These are phyloP conservation scores for Podospora pseudocomata DNA, from an alignment of 495 filamentous ascomycete species.

Conservation along the genomic window DNA sequence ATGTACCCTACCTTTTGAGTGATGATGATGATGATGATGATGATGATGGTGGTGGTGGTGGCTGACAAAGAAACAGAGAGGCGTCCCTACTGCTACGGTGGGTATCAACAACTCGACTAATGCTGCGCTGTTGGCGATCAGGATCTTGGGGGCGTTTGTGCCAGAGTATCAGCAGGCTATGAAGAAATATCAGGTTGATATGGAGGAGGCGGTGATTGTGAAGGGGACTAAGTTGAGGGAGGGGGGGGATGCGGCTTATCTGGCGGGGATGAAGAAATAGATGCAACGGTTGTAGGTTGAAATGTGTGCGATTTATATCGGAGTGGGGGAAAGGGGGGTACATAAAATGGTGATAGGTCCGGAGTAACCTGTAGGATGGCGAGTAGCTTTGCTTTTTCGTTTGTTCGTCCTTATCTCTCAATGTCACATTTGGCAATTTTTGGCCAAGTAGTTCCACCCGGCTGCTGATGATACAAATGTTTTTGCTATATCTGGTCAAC, in stretches of 20 bases:
- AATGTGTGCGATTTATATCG: neutral
- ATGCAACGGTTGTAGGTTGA: neutral
- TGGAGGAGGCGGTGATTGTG: constrained; percentile 60
- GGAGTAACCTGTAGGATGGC: neutral
- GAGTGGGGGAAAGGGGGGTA: neutral
- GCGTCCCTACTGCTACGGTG: constrained; percentile 82
- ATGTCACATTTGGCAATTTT: no score
- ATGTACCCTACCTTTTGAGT: constrained; percentile 20
- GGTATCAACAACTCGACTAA: constrained; percentile 93
- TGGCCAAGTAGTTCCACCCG: no score
- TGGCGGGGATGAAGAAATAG: constrained; percentile 28
- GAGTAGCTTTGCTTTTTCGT: neutral
- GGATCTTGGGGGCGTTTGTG: constrained; percentile 73
- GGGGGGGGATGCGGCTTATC: constrained; percentile 68
- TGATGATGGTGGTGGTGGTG: no score
- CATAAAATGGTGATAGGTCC: neutral
- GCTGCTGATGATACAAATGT: no score
- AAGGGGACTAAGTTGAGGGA: constrained; percentile 65
- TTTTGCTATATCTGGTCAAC: no score
- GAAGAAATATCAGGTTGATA: constrained; percentile 59
- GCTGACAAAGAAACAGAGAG: constrained; percentile 39
- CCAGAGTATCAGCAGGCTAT: constrained; percentile 56
- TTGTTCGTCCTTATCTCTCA: neutral
- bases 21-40: neutral
- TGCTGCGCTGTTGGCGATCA: constrained; percentile 80